Evolutionary conservation across 805 yeast species (phyloP).

Genomic region (Cyberlindnera maclurae): DNA sequence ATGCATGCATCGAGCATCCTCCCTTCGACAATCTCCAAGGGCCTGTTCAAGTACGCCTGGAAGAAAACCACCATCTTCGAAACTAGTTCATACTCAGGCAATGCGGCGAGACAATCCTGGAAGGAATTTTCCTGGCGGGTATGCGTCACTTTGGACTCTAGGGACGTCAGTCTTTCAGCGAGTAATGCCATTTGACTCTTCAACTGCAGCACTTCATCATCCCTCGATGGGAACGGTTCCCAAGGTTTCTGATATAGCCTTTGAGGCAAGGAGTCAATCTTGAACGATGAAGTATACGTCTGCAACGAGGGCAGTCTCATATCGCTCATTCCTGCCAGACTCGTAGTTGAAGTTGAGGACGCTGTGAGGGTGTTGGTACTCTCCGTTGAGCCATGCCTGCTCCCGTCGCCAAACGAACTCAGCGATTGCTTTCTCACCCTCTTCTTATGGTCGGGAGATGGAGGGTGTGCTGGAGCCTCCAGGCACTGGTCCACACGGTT

Average conservation of each 20-base stretch:
- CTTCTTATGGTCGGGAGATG: slow-evolving; percentile 29
- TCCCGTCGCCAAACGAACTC: slow-evolving; percentile 7
- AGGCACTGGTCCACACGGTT: slow-evolving; percentile 33
- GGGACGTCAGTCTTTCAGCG: slow-evolving; percentile 8
- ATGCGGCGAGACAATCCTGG: neutral
- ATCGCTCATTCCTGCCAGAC: neutral
- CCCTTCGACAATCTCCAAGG: slow-evolving; percentile 13
- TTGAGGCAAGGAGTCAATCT: slow-evolving; percentile 1
- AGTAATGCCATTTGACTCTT: slow-evolving; percentile 11
- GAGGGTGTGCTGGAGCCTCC: slow-evolving; percentile 37
- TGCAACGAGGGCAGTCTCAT: slow-evolving; percentile 14
- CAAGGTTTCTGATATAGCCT: slow-evolving; percentile 1
- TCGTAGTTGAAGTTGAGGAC: slow-evolving; percentile 1
- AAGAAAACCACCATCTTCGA: slow-evolving; percentile 6
- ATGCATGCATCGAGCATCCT: slow-evolving; percentile 5
- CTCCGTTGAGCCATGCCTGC: too few relatives aligned
- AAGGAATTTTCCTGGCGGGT: neutral
- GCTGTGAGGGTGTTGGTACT: neutral
- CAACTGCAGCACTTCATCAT: slow-evolving; percentile 9
- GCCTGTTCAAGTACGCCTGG: slow-evolving; percentile 10
- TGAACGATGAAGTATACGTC: slow-evolving; percentile 14
- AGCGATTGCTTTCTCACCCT: slow-evolving; percentile 18
- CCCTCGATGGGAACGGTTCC: slow-evolving; percentile 1
- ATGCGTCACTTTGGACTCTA: slow-evolving; percentile 11
- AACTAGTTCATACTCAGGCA: slow-evolving; percentile 6